These are phyloP conservation scores for Castanea sativa DNA, from an alignment of 306 rosid species.

Conservation along the genomic window DNA sequence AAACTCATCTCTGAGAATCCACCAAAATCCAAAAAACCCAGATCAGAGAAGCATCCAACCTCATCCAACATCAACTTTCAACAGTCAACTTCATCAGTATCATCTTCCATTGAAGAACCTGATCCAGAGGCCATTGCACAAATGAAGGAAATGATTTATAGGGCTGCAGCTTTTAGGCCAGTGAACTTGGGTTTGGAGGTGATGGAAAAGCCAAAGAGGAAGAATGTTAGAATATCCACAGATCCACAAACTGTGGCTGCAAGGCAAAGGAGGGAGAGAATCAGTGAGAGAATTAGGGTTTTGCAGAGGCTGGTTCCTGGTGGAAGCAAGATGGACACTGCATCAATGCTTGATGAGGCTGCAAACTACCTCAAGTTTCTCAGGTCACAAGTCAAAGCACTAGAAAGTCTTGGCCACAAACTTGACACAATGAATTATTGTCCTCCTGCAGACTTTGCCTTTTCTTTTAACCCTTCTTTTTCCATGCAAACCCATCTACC, in stretches of 20 bases:
- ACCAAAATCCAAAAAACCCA: conserved; percentile 57
- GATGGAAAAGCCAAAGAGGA: conserved; percentile 73
- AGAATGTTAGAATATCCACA: conserved; percentile 77
- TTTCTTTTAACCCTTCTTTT: conserved; percentile 87
- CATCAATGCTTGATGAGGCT: conserved; percentile 97
- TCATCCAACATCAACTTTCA: conserved; percentile 80
- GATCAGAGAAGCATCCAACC: conserved; percentile 45
- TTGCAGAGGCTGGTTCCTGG: conserved; percentile 93
- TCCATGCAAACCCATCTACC: conserved; percentile 62
- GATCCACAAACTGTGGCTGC: conserved; percentile 99
- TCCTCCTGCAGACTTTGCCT: conserved; percentile 58
- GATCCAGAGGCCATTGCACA: conserved; percentile 90
- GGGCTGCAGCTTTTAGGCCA: conserved; percentile 90
- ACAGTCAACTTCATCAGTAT: conserved; percentile 53
- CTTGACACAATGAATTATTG: conserved; percentile 58
- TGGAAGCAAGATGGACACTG: conserved; percentile 97
- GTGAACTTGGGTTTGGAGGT: conserved; percentile 73
- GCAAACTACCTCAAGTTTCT: conserved; percentile 91
- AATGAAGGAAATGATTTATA: conserved; percentile 94
- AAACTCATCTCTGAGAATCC: conserved; percentile 44
- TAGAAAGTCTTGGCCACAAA: conserved; percentile 72
- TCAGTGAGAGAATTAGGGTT: conserved; percentile 82
- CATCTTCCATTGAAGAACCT: conserved; percentile 56
- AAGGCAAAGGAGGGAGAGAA: conserved; percentile 88
- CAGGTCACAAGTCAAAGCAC: conserved; percentile 73